Evolutionary conservation across 371 early-diverging fungal genomes (phyloP), one percentile per base, ranked within the genome.

Genomic region (Cokeromyces recurvatus): DNA sequence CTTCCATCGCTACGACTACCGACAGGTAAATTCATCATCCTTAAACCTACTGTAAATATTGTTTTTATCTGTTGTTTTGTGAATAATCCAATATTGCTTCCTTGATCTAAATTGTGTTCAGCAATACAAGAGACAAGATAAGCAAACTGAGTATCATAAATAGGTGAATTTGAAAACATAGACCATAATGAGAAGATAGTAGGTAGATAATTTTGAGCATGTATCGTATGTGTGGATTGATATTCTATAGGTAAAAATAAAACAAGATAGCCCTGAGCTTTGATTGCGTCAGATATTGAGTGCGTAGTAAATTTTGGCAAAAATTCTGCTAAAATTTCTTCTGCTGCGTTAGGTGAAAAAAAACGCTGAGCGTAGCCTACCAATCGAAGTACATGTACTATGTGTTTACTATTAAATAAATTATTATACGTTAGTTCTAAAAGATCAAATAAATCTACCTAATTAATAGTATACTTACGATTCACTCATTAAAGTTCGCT

Each of bases 181-280:
- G 86, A 81, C 93, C 92, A 92, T 12, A 92, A 51, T 25, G 84
- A 73, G 51, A 91, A 92, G 9, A 91, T 51, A 1, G 88, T 87
- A 15, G 91, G 86, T 21, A 92, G 55, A 81, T 89, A 91, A n/a
- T 66, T 74, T 39, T 81, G 67, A 1, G 70, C 65, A 29, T 69
- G 55, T 35, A 67, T 54, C 32, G 70, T 62, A 32, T 59, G 44
- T 43, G 55, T 39, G 20, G 53, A n/a, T 11, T 57, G 34, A 39
- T 59, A 41, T 34, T 43, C 53, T 6, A 77, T 57, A 23, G 90
- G 81, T 43, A 89, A 62, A 58, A 92, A 62, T 42, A 82, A 64
- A 20, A 66, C 58, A 17, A 85, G 56, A 39, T 80, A 75, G 0
- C 79, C 70, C 59, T 87, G 81, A 12, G 77, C 71, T 45, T 66